Conservation (phyloP, 2,329 filamentous ascomycete species). For the Phoma sp. region DNA sequence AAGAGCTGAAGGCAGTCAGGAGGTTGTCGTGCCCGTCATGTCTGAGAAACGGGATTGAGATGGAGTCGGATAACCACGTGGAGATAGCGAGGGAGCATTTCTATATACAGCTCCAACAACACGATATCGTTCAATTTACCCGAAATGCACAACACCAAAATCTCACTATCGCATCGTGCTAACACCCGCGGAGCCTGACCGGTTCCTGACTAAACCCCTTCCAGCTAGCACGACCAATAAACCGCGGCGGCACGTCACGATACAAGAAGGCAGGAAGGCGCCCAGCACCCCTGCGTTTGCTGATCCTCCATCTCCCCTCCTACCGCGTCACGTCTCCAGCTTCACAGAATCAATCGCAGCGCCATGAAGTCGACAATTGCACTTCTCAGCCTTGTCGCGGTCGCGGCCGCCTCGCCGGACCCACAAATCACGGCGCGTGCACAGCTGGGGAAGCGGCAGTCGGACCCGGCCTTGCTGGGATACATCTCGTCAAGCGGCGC, state of each 20-base stretch:
- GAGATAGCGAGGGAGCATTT: too few species aligned
- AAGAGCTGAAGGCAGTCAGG: constrained; percentile 29
- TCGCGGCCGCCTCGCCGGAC: constrained; percentile 22
- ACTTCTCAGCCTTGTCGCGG: constrained; percentile 15
- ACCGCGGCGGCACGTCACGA: constrained; percentile 3
- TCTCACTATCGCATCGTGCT: background rate
- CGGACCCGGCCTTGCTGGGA: constrained; percentile 30
- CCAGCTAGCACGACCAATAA: background rate
- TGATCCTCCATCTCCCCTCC: background rate
- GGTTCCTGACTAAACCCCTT: constrained; percentile 5
- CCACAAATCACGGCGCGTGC: constrained; percentile 31
- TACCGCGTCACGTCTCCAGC: background rate
- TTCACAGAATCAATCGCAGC: background rate
- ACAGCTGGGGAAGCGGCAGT: constrained; percentile 27
- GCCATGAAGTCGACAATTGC: constrained; percentile 21
- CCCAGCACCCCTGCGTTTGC: background rate
- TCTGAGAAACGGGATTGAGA: constrained; percentile 31
- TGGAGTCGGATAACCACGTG: background rate
- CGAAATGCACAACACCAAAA: background rate
- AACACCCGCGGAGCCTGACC: background rate
- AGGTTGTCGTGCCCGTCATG: constrained; percentile 24
- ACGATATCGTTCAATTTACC: background rate
- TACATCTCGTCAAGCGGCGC: constrained; percentile 27
- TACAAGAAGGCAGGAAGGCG: constrained; percentile 2
- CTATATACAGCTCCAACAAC: background rate